A percentile compares a stretch with the other conserved stretches of the same genome.
Evolutionary conservation across 2,329 filamentous ascomycete species (phyloP).

Genomic region (Curvularia eragrostidis): DNA sequence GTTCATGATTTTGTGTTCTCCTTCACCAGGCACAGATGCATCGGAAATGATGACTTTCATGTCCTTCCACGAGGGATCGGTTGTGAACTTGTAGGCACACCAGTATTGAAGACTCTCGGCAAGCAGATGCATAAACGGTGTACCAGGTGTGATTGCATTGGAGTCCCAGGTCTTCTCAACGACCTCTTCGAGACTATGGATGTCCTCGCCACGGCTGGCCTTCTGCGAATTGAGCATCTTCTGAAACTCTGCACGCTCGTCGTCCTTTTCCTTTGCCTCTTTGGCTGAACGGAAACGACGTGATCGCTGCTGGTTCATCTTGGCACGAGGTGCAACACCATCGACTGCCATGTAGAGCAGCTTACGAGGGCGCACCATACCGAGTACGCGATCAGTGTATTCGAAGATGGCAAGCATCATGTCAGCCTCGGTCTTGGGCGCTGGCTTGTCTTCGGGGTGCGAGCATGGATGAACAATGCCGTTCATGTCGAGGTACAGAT

Average conservation of each 20-base stretch:
- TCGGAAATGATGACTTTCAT: conserved; percentile 98
- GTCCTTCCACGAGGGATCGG: conserved; percentile 88
- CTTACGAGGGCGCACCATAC: conserved; percentile 97
- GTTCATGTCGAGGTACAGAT: conserved; percentile 98
- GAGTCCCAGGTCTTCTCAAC: conserved; percentile 92
- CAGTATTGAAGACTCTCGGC: conserved; percentile 91
- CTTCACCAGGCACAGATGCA: conserved; percentile 95
- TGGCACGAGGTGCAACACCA: conserved; percentile 94
- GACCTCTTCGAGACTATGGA: conserved; percentile 66
- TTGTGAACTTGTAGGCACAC: conserved; percentile 97
- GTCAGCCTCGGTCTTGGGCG: conserved; percentile 93
- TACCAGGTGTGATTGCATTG: conserved; percentile 90
- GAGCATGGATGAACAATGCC: conserved; percentile 99
- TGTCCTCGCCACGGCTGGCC: conserved; percentile 57
- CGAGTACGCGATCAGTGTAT: conserved; percentile 98
- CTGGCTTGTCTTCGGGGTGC: conserved; percentile 90
- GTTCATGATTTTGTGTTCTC: conserved; percentile 99
- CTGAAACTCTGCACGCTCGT: conserved; percentile 85
- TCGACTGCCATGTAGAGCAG: conserved; percentile 98
- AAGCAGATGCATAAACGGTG: conserved; percentile 97
- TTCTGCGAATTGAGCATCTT: conserved; percentile 84
- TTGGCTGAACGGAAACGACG: conserved; percentile 93
- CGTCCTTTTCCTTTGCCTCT: conserved; percentile 92
- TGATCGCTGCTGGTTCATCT: conserved; percentile 99
- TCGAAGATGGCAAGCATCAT: conserved; percentile 99